Conservation (phyloP, 352 stramenopile species). For the Phytophthora uliginosa region DNA sequence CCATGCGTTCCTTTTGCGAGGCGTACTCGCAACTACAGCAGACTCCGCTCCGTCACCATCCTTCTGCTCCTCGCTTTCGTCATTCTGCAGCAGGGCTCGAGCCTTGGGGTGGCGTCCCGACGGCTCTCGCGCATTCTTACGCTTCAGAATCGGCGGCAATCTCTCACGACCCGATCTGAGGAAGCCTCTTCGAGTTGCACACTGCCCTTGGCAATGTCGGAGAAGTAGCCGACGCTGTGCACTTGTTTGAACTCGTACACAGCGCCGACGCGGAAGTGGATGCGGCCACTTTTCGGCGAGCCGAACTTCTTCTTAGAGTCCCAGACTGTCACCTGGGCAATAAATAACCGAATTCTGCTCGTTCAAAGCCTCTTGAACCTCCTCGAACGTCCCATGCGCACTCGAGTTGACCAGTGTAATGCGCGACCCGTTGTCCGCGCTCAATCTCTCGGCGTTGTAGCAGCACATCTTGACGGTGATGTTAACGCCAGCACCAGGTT, state of each 20-base stretch:
- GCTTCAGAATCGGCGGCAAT: background rate
- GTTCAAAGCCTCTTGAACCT: background rate
- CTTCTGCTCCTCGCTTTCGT: slow-evolving; percentile 3
- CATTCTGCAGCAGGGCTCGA: background rate
- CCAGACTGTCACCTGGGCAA: slow-evolving; percentile 8
- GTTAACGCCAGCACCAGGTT: background rate
- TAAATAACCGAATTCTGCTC: slow-evolving; percentile 7
- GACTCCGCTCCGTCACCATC: background rate
- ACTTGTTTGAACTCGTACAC: slow-evolving; percentile 24
- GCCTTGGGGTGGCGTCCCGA: slow-evolving; percentile 6
- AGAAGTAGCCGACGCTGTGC: slow-evolving; percentile 16
- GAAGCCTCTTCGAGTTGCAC: slow-evolving; percentile 3
- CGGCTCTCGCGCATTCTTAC: background rate
- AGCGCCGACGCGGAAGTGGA: slow-evolving; percentile 9
- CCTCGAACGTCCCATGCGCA: background rate
- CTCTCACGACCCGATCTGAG: slow-evolving; percentile 1
- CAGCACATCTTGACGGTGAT: slow-evolving; percentile 16
- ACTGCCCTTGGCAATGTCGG: slow-evolving; percentile 16
- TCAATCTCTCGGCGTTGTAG: background rate
- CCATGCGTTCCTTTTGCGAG: background rate
- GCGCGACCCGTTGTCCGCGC: slow-evolving; percentile 4
- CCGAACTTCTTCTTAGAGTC: slow-evolving; percentile 8
- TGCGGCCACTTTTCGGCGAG: background rate
- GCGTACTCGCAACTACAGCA: background rate
- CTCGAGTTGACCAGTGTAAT: background rate